Evolutionary conservation across 768 basidiomycete species (phyloP), one percentile per base, ranked within the genome.

Genomic region (Cystobasidium tubakii): DNA sequence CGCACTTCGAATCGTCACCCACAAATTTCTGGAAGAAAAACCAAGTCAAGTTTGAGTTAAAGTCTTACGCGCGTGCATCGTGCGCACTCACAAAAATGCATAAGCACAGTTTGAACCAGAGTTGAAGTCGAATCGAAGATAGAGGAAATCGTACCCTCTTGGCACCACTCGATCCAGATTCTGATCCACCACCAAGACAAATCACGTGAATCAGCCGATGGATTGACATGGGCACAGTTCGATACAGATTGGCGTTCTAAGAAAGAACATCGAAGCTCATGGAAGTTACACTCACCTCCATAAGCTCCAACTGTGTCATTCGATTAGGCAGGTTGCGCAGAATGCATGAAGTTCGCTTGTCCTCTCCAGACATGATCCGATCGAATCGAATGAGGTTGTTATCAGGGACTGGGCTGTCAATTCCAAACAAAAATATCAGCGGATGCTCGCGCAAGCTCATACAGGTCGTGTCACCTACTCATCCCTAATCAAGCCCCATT

Each of bases 251-350:
- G 75, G 77, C 29, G 64, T 36, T n/a, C n/a, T n/a, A n/a, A n/a
- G n/a, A n/a, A 33, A 57, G 23, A 10, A 62, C 10, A 39, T 23
- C n/a, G 23, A 62, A 17, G 60, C 31, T 9, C 2, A 62, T 13
- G 23, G 25, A 34, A 21, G 34, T 6, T 12, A 31, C 2, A 44
- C 69, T 36, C 31, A 71, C 69, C 29, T 27, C 54, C 54, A 71
- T 71, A 34, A 71, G 42, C 10, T 71, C 69, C 25, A 71, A 27
- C 36, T 77, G 75, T 29, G 67, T 73, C 60, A 80, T 75, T 73
- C 92, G 92, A 82, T 93, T 94, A 1, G 92, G 92, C 55, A 94
- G 90, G 78, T 94, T 94, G 82, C 92, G 91, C 75, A 90, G 87
- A 89, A 91, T 91, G 62, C 15, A 25, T 27, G 29, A 54, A 27